phyloP scores from a whole-genome alignment of 2,329 filamentous ascomycete genomes.

The Aspergillus quadrilineatus region DNA sequence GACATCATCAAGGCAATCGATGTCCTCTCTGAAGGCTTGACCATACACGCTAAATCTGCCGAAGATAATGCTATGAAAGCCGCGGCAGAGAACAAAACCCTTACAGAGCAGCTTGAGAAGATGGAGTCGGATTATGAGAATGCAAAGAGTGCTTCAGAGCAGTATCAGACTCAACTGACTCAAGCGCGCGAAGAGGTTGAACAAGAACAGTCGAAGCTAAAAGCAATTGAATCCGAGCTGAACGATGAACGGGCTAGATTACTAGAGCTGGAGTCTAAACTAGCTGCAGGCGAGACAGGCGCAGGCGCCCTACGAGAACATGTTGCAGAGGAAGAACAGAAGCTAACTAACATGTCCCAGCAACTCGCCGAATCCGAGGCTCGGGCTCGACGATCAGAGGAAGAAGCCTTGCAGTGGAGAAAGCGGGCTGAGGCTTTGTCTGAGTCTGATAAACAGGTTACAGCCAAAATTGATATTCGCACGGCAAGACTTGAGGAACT shows the following conservation, averaged over 20 bases:
- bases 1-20: constrained; percentile 62
- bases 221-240: constrained; percentile 52
- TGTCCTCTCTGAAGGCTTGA: constrained; percentile 57
- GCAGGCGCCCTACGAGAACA: constrained; percentile 74
- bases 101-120: constrained; percentile 56
- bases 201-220: constrained; percentile 48
- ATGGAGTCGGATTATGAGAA: constrained; percentile 59
- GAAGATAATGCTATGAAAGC: constrained; percentile 61
- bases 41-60: constrained; percentile 59
- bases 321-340: constrained; percentile 72
- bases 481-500: constrained; percentile 75
- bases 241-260: constrained; percentile 69
- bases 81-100: constrained; percentile 62
- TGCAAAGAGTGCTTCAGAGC: constrained; percentile 53
- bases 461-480: constrained; percentile 65
- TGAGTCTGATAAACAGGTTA: constrained; percentile 35
- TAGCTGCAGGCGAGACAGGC: constrained; percentile 80
- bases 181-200: constrained; percentile 57
- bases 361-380: constrained; percentile 73
- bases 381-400: constrained; percentile 72
- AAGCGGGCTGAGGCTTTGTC: constrained; percentile 52
- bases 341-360: constrained; percentile 65
- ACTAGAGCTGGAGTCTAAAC: constrained; percentile 64
- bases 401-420: constrained; percentile 68
- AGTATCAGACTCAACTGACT: constrained; percentile 53